These are phyloP conservation scores for Psidium friedrichsthalianum DNA, from an alignment of 345 rosid genomes.

Conservation along the genomic window DNA sequence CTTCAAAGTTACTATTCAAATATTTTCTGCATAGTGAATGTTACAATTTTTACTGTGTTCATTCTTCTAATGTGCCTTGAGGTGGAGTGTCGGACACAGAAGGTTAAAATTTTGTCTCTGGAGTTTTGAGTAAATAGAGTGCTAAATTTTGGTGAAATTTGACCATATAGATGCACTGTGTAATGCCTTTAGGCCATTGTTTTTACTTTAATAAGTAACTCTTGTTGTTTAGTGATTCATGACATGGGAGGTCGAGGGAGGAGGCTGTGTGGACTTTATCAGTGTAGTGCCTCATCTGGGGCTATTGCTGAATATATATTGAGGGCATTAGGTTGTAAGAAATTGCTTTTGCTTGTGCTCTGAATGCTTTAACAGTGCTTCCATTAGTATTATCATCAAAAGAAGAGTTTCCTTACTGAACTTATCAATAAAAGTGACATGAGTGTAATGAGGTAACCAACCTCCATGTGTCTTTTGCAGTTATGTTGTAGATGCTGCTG, in stretches of 20 bases:
- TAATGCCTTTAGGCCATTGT: neutral
- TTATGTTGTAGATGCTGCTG: conserved; percentile 71
- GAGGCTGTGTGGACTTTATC: neutral
- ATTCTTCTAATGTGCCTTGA: neutral
- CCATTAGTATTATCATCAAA: neutral
- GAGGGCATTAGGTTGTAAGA: neutral
- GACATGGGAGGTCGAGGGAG: neutral
- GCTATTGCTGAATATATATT: neutral
- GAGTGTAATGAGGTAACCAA: neutral
- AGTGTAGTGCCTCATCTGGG: neutral
- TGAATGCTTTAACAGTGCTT: neutral
- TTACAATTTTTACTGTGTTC: neutral
- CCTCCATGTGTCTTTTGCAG: neutral
- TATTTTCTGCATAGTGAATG: neutral
- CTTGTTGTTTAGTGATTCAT: no score
- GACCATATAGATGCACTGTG: neutral
- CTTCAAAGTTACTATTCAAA: neutral
- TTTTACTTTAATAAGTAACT: no score
- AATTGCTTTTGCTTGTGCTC: neutral
- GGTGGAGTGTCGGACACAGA: neutral
- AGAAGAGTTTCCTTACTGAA: neutral
- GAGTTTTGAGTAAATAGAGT: neutral
- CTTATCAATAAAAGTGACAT: neutral
- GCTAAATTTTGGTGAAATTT: neutral
- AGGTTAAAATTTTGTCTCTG: neutral